Evolutionary conservation across 2,329 filamentous ascomycete genomes (phyloP), one percentile per base, ranked within the genome.

Genomic region (Arthroderma uncinatum): DNA sequence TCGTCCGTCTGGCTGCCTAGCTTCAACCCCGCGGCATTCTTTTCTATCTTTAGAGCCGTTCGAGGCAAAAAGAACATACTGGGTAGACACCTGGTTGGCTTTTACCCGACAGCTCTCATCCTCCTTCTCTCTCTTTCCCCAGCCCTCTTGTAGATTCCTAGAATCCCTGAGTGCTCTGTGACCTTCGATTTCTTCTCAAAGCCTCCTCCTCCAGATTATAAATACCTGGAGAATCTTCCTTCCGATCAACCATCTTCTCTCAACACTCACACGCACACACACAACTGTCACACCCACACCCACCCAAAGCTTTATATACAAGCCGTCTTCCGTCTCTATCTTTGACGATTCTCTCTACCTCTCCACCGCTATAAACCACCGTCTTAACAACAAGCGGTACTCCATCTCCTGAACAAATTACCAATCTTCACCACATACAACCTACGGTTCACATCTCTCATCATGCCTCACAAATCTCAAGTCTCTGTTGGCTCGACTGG

Each of bases 211-310:
- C 44, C 44, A 50, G 44, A 50, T 30, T 50, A 50, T 50, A 50
- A 30, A 50, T 50, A 50, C 44, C 44, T 50, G 44, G 44, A 50
- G 44, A 30, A n/a, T 50, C 44, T 50, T 50, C 44, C 44, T 50
- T 16, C 23, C 28, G 28, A 50, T 50, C 19, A 16, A 33, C 44
- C 9, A 9, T 16, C 25, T 33, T 50, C 44, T 50, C 23, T n/a
- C n/a, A n/a, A n/a, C n/a, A n/a, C n/a, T n/a, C n/a, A n/a, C n/a
- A n/a, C n/a, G n/a, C n/a, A n/a, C n/a, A n/a, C 30, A 30, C 44
- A 33, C 44, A 50, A 14, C n/a, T 50, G 12, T 33, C 23, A 30
- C 44, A 6, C 44, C 23, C 23, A 21, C 21, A 40, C 37, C 19
- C 44, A 25, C 16, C 25, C 33, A 23, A 33, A 50, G 25, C 44